Conservation (phyloP, 495 filamentous ascomycete genomes). For the Penicillium antarcticum region DNA sequence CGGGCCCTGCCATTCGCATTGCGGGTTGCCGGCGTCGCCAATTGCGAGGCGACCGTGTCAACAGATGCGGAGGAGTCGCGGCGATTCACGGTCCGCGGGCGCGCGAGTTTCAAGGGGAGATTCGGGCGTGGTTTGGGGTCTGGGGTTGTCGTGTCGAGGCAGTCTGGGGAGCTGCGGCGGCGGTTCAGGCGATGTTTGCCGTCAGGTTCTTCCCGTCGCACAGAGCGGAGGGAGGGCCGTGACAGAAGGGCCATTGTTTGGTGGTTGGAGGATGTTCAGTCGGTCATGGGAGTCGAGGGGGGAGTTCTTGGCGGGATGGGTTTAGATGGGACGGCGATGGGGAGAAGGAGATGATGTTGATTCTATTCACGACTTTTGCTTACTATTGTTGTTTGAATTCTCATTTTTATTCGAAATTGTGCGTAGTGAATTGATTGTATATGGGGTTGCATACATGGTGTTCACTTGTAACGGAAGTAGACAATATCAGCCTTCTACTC, state of each 20-base stretch:
- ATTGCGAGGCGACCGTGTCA: slow-evolving; percentile 21
- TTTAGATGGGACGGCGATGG: background rate
- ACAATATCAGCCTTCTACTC: too few relatives aligned
- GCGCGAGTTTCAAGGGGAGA: slow-evolving; percentile 18
- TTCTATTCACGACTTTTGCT: background rate
- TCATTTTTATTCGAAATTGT: background rate
- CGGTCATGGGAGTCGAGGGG: slow-evolving; percentile 1
- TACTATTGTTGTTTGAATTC: background rate
- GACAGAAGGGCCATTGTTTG: slow-evolving; percentile 38
- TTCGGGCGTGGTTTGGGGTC: slow-evolving; percentile 18
- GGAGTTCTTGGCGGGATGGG: background rate
- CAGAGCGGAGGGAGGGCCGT: slow-evolving; percentile 34
- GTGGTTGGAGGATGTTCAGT: slow-evolving; percentile 3
- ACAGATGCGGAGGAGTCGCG: slow-evolving; percentile 16
- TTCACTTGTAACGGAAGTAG: too few relatives aligned
- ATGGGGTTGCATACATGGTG: too few relatives aligned
- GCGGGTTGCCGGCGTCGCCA: slow-evolving; percentile 16
- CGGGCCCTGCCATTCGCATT: slow-evolving; percentile 20
- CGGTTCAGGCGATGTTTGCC: slow-evolving; percentile 28
- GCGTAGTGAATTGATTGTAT: background rate
- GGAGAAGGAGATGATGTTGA: background rate
- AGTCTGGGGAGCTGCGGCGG: slow-evolving; percentile 39
- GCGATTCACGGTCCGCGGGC: slow-evolving; percentile 20
- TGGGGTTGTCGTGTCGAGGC: slow-evolving; percentile 32
- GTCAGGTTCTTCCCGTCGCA: slow-evolving; percentile 29